These are phyloP conservation scores for Dittrichia graveolens DNA, from an alignment of 129 eudicot genomes.

Conservation along the genomic window DNA sequence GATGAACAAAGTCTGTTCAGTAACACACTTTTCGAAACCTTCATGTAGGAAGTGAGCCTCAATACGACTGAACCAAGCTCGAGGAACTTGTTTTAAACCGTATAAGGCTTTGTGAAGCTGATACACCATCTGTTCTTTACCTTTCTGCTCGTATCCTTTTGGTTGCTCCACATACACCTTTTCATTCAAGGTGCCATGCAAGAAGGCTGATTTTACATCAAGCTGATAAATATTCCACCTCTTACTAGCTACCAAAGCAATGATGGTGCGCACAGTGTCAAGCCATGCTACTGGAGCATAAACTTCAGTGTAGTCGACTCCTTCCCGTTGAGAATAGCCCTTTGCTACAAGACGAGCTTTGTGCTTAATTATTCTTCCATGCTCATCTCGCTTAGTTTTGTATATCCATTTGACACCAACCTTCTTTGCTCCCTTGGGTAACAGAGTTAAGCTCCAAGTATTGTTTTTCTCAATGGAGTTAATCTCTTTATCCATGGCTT, in stretches of 20 bases:
- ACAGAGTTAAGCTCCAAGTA: neutral
- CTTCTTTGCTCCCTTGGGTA: neutral
- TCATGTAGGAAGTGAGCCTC: neutral
- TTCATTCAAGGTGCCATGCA: too few species aligned
- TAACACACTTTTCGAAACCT: neutral
- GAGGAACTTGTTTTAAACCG: neutral
- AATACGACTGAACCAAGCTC: neutral
- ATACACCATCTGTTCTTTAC: too few species aligned
- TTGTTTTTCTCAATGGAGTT: neutral
- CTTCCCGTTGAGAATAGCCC: neutral
- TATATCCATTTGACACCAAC: neutral
- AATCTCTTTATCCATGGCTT: neutral
- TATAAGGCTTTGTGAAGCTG: neutral
- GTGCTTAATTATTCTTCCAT: too few species aligned
- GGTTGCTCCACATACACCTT: too few species aligned
- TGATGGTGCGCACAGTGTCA: neutral
- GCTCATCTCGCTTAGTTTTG: neutral
- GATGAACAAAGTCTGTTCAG: too few species aligned
- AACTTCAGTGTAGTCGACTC: neutral
- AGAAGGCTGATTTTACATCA: neutral
- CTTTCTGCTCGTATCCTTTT: too few species aligned
- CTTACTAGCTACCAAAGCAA: neutral
- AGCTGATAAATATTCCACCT: neutral
- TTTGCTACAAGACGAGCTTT: neutral
- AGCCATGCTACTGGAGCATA: neutral